Evolutionary conservation across 2,329 filamentous ascomycete species (phyloP).

Genomic region (Zasmidium citrigriseum): DNA sequence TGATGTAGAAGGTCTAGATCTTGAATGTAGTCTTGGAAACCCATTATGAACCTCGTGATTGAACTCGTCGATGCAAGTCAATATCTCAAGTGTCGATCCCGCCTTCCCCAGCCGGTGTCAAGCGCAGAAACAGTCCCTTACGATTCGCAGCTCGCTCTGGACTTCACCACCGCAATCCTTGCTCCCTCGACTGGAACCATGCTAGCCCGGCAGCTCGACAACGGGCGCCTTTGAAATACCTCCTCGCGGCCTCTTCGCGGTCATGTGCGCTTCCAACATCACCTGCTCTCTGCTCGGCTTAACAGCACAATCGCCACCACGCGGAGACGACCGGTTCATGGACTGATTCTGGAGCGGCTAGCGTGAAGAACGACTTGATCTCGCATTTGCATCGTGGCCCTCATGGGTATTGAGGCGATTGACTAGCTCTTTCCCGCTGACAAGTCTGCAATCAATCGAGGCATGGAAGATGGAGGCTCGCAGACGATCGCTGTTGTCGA

Average conservation of each 20-base stretch:
- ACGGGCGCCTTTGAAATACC: no score
- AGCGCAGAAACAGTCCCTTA: no score
- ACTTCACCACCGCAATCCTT: background rate
- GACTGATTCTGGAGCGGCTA: background rate
- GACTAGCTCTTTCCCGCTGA: background rate
- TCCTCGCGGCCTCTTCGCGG: background rate
- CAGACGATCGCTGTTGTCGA: conserved; percentile 14
- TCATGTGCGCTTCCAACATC: background rate
- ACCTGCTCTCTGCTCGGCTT: background rate
- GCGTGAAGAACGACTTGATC: background rate
- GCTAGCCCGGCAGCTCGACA: background rate
- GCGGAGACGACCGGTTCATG: background rate
- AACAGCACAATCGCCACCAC: background rate
- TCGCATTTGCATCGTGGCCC: no score
- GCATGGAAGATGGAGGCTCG: conserved; percentile 29
- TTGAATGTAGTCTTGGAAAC: background rate
- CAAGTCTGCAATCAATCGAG: conserved; percentile 1
- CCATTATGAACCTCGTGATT: no score
- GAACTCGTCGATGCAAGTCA: no score
- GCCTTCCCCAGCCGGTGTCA: background rate
- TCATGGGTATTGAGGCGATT: background rate
- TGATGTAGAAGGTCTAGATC: background rate
- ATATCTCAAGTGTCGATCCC: background rate
- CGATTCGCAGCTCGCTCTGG: background rate
- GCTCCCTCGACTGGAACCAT: background rate